Base-by-base conservation (phyloP, 176 grass and related monocot genomes). In the Thalia dealbata region DNA sequence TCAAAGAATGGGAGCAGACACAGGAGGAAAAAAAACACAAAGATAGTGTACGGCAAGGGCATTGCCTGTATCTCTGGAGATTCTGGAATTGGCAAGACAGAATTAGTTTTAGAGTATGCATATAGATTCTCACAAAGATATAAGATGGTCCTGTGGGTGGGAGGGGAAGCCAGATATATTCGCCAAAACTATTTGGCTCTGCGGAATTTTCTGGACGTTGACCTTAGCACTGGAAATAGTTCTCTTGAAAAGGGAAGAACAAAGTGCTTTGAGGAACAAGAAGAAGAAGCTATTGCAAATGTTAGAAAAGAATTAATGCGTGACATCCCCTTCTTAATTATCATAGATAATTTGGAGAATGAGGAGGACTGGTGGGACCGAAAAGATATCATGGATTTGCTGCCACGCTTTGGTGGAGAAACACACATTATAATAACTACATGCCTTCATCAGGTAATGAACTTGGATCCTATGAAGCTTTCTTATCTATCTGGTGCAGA, bases 281-380 rank as follows among this genome's bases (percentile, higher is more conserved):
- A 97, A 82, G 95, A 97, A 54, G 87, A 91, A 82, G 89, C 89
- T 30, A 91, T 97, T 75, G 76, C 71, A 65, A 90, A 78, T 74
- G 80, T 92, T 61, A 81, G 79, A 67, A 91, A 97, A 78, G 95
- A 97, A 82, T 80, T 97, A 76, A 81, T 85, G 75, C 77, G 78
- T 18, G 85, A 92, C 78, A 88, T 97, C 74, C 95, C 95, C 4
- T 97, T 76, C 81, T 83, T 97, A 84, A 85, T 97, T 54, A 86
- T 97, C 71, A 91, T 97, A 82, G 95, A 97, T 76, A 92, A 88
- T 81, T 79, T 97, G 81, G 95, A 97, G 70, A 97, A 72, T 44
- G 95, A 97, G 70, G 92, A 91, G 52, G 95, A 97, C 77, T 97
- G 95, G 95, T 97, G 95, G 95, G 90, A 92, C 75, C 84, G 78